Evolutionary conservation across 2,329 filamentous ascomycete species (phyloP).

Genomic region (Colletotrichum falcatum): DNA sequence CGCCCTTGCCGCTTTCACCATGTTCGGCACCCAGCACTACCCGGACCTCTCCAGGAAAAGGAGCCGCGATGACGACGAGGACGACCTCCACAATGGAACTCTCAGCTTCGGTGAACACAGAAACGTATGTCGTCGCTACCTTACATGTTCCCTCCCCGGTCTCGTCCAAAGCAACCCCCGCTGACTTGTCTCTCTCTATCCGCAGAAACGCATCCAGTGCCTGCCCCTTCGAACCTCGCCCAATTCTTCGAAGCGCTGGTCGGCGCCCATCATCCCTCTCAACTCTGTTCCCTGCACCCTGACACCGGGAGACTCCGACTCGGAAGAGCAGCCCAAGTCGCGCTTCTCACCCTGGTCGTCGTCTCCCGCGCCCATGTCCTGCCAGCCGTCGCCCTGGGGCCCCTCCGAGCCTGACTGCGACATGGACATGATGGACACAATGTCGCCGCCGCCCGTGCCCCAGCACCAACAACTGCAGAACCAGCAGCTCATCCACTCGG

Average conservation of each 20-base stretch:
- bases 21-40: conserved; percentile 31
- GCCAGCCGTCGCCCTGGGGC: conserved; percentile 43
- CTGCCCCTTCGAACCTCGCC: conserved; percentile 63
- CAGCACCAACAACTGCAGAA: conserved; percentile 48
- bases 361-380: conserved; percentile 42
- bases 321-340: conserved; percentile 52
- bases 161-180: not conserved
- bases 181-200: conserved; percentile 9
- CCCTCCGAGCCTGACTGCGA: conserved; percentile 52
- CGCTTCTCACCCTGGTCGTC: conserved; percentile 51
- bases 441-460: conserved; percentile 45
- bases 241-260: conserved; percentile 48
- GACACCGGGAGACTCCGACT: conserved; percentile 55
- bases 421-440: conserved; percentile 60
- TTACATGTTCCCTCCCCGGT: not conserved
- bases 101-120: conserved; percentile 63
- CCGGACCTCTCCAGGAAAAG: conserved; percentile 33
- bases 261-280: conserved; percentile 34
- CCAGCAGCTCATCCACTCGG: conserved; percentile 42
- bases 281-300: conserved; percentile 45
- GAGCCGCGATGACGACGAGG: conserved; percentile 58
- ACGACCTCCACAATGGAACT: conserved; percentile 52
- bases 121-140: conserved; percentile 53
- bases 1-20: not conserved
- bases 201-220: conserved; percentile 67